A percentile compares a stretch with the other conserved stretches of the same genome.
phyloP scores from a whole-genome alignment of 495 filamentous ascomycete species.

The Neurospora africana region DNA sequence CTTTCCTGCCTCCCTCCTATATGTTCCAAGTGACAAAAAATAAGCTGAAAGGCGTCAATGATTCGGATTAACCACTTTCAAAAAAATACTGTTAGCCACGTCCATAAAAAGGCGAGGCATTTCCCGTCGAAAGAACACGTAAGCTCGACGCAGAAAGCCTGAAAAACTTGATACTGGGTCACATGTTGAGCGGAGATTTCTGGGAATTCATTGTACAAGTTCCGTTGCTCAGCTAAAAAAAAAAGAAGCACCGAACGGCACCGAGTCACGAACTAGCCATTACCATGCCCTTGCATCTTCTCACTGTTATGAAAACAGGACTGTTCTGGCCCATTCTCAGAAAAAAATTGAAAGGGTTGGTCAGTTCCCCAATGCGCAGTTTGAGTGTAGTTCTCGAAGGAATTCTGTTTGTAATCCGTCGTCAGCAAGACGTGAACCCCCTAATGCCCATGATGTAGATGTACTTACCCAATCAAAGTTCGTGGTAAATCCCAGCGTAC shows the following conservation, averaged over 20 bases:
- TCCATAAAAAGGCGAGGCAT: neutral
- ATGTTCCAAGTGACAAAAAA: neutral
- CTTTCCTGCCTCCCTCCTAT: neutral
- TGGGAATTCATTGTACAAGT: neutral
- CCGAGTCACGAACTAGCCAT: neutral
- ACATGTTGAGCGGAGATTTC: neutral
- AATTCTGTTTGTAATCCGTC: slow-evolving; percentile 22
- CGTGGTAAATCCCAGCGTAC: slow-evolving; percentile 31
- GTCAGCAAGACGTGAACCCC: neutral
- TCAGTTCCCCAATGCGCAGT: slow-evolving; percentile 36
- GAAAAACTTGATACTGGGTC: neutral
- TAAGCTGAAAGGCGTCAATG: neutral
- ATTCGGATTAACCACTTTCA: neutral
- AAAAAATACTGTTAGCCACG: neutral
- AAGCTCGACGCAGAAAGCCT: neutral
- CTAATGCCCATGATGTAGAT: neutral
- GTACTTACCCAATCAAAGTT: slow-evolving; percentile 72
- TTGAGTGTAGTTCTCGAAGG: slow-evolving; percentile 40
- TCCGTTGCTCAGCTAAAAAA: neutral
- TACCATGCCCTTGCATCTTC: neutral
- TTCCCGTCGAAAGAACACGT: neutral
- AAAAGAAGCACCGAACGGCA: neutral
- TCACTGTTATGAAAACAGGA: slow-evolving; percentile 13
- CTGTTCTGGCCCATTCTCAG: slow-evolving; percentile 27
- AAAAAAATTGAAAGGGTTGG: slow-evolving; percentile 38